Conservation (phyloP, 2,329 filamentous ascomycete species). For the Colletotrichum australisinense region DNA sequence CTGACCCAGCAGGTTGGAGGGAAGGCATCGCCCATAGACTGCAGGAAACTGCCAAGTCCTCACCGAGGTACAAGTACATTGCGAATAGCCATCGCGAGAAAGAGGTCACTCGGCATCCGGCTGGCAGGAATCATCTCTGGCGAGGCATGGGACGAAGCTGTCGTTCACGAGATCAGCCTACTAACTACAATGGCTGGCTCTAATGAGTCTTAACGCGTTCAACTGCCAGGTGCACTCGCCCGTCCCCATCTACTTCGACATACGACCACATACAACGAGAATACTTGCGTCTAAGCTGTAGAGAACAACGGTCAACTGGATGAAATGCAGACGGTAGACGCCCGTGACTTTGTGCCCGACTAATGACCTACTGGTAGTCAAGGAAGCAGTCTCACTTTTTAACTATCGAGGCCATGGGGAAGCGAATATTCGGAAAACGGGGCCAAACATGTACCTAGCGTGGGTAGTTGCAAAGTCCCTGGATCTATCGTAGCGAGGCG, state of each 20-base stretch:
- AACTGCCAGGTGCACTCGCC: too few relatives aligned
- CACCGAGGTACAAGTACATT: not conserved
- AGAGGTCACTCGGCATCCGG: not conserved
- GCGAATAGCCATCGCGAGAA: not conserved
- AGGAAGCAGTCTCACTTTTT: not conserved
- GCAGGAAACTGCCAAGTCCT: not conserved
- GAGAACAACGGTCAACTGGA: too few relatives aligned
- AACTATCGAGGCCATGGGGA: not conserved
- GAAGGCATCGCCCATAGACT: not conserved
- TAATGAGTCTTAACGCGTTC: not conserved
- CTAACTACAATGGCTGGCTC: not conserved
- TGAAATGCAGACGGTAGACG: too few relatives aligned
- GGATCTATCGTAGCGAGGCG: not conserved
- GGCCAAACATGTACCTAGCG: not conserved
- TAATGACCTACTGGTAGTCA: not conserved
- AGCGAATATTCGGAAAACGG: not conserved
- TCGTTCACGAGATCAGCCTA: not conserved
- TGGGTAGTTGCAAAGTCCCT: not conserved
- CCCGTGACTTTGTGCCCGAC: too few relatives aligned
- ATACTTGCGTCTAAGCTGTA: too few relatives aligned
- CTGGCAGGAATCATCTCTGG: not conserved
- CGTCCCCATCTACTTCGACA: too few relatives aligned
- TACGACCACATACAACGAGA: too few relatives aligned
- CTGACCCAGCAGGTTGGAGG: not conserved
- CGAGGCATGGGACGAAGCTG: not conserved